phyloP scores from a whole-genome alignment of 1,284 basidiomycete species.

The Sanguinoderma infundibulare region DNA sequence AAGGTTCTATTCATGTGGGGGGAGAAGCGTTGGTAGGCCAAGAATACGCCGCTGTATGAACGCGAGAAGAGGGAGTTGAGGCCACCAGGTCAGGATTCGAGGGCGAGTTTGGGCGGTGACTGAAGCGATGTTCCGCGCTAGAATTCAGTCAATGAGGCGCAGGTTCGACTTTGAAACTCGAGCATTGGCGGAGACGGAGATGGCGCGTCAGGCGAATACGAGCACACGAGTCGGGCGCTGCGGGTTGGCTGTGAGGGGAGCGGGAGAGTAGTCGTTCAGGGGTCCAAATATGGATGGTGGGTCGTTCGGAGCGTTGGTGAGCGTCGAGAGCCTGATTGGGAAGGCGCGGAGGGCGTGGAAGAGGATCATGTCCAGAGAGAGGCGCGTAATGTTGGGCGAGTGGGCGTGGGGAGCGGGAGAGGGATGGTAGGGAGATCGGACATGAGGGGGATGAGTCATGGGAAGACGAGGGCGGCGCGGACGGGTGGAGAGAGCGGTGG shows the following conservation, averaged over 20 bases:
- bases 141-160: constrained; percentile 3
- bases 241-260: not conserved
- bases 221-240: constrained; percentile 1
- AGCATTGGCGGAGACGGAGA: not conserved
- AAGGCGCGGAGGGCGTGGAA: constrained; percentile 5
- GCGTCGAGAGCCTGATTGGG: constrained; percentile 2
- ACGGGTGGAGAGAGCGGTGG: constrained; percentile 13
- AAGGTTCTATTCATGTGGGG: constrained; percentile 18
- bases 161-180: constrained; percentile 2
- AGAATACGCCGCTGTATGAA: constrained; percentile 15
- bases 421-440: constrained; percentile 16
- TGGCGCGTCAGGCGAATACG: not conserved
- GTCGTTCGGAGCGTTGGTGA: not conserved
- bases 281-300: not conserved
- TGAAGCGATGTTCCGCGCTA: constrained; percentile 3
- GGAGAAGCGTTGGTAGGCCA: constrained; percentile 9
- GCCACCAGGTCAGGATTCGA: constrained; percentile 7
- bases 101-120: not conserved
- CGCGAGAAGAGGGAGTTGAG: constrained; percentile 16
- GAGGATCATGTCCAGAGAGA: not conserved
- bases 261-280: constrained; percentile 7
- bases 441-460: constrained; percentile 24
- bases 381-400: not conserved
- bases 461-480: constrained; percentile 13
- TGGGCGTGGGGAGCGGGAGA: constrained; percentile 4